Evolutionary conservation across 768 basidiomycete species (phyloP).

Genomic region (Tricholoma sp.): DNA sequence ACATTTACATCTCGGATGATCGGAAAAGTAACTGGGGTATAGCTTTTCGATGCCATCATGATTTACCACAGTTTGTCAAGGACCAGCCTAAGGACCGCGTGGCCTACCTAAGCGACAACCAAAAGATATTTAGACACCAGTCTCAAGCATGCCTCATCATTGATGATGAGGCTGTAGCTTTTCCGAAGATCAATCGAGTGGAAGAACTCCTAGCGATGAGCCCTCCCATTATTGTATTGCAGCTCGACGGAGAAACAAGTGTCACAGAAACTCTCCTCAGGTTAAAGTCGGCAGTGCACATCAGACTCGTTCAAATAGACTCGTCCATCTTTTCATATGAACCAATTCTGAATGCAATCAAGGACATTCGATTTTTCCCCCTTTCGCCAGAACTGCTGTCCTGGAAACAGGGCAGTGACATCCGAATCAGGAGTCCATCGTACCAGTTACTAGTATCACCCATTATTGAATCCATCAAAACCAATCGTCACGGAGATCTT

Average conservation of each 20-base stretch:
- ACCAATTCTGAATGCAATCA: slow-evolving; percentile 53
- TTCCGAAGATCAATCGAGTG: slow-evolving; percentile 49
- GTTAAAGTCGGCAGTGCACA: slow-evolving; percentile 27
- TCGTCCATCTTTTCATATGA: slow-evolving; percentile 60
- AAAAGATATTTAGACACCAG: slow-evolving; percentile 45
- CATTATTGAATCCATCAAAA: slow-evolving; percentile 22
- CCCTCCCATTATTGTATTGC: slow-evolving; percentile 48
- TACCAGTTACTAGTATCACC: slow-evolving; percentile 6
- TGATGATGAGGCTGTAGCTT: slow-evolving; percentile 43
- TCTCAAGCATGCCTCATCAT: slow-evolving; percentile 49
- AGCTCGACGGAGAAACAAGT: slow-evolving; percentile 40
- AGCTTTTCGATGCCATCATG: slow-evolving; percentile 28
- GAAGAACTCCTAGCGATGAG: slow-evolving; percentile 44
- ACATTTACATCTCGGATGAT: slow-evolving; percentile 29
- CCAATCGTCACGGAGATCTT: slow-evolving; percentile 36
- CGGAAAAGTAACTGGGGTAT: slow-evolving; percentile 35
- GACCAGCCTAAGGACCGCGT: slow-evolving; percentile 31
- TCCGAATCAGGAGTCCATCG: neutral
- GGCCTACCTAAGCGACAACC: slow-evolving; percentile 31
- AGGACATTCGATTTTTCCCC: slow-evolving; percentile 40
- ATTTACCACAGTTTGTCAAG: slow-evolving; percentile 31
- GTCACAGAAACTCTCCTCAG: slow-evolving; percentile 33
- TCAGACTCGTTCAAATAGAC: slow-evolving; percentile 47
- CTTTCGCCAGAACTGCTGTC: slow-evolving; percentile 47
- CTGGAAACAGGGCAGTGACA: slow-evolving; percentile 36